A percentile compares a stretch with the other conserved stretches of the same genome.
Evolutionary conservation across 306 rosid genomes (phyloP).

Genomic region (Abrus precatorius): DNA sequence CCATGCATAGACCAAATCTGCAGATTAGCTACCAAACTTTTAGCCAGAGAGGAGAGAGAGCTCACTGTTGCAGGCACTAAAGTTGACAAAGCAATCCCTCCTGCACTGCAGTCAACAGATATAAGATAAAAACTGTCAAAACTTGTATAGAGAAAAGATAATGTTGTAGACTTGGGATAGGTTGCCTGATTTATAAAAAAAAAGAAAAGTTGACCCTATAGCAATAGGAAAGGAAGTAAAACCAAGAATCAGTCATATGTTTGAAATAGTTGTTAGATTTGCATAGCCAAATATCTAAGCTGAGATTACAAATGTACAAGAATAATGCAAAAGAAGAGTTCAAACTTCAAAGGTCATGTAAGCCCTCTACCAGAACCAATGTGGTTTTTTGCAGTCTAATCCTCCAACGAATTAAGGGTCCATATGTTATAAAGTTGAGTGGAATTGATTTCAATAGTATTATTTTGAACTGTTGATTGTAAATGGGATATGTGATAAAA

Average conservation of each 20-base stretch:
- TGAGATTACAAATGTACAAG: constrained; percentile 16
- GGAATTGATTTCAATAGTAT: no score
- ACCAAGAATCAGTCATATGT: background rate
- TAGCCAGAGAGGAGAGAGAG: constrained; percentile 82
- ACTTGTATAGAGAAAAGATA: constrained; percentile 3
- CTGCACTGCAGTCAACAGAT: constrained; percentile 84
- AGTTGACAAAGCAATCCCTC: constrained; percentile 98
- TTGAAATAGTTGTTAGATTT: constrained; percentile 8
- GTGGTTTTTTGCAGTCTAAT: constrained; percentile 16
- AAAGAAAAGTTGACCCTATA: background rate
- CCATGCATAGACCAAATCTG: constrained; percentile 99
- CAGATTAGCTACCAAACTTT: constrained; percentile 81
- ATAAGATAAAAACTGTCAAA: constrained; percentile 48
- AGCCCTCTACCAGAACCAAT: background rate
- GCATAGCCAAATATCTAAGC: constrained; percentile 21
- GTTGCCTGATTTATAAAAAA: background rate
- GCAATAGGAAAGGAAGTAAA: constrained; percentile 35
- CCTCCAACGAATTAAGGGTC: background rate
- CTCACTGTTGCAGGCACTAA: constrained; percentile 95
- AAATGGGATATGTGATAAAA: no score
- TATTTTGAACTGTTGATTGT: no score
- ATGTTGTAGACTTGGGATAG: background rate
- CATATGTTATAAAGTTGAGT: no score
- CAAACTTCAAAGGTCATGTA: background rate
- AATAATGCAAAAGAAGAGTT: constrained; percentile 3